Evolutionary conservation across 2,329 filamentous ascomycete species (phyloP), one percentile per base, ranked within the genome.

Genomic region (Pestalotiopsis sp.): DNA sequence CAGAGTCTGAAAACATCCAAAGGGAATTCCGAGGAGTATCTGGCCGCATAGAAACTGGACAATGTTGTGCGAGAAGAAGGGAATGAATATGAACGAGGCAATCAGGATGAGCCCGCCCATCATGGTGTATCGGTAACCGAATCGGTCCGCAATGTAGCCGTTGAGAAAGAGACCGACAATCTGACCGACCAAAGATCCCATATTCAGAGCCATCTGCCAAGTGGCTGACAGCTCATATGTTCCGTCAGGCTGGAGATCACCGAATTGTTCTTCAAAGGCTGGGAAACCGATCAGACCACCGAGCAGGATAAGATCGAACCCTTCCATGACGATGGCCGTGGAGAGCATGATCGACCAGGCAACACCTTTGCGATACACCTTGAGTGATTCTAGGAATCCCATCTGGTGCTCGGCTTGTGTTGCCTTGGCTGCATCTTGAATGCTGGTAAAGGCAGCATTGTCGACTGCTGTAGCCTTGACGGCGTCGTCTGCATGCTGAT

Each of bases 251-350:
- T 70, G 71, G 59, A 75, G 76, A 1, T 59, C 4, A 11, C 79
- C 79, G 66, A 78, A 82, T 41, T 65, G 76, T 70, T 69, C 73
- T 27, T 61, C 68, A 69, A 70, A 79, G 72, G 23, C 75, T 17
- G 58, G 76, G 70, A 77, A 78, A n/a, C 71, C 79, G 63, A 74
- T 79, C 68, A 81, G 77, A 27, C 75, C 76, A 13, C 73, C 74
- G 38, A 81, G 71, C 0, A 82, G 70, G n/a, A 77, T 77, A 3
- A 75, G 74, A 68, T 80, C 79, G 62, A 79, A 66, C 73, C 77
- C 63, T 56, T 66, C 63, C 63, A 66, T 66, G 27, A 66, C 72
- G 49, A 77, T 75, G 13, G 73, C 71, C 1, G 71, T 69, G 2
- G 73, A 76, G 36, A 77, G 71, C 31, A 75, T 57, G 56, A 76